phyloP scores from a whole-genome alignment of 805 yeast species.

The Kluyveromyces starmeri region DNA sequence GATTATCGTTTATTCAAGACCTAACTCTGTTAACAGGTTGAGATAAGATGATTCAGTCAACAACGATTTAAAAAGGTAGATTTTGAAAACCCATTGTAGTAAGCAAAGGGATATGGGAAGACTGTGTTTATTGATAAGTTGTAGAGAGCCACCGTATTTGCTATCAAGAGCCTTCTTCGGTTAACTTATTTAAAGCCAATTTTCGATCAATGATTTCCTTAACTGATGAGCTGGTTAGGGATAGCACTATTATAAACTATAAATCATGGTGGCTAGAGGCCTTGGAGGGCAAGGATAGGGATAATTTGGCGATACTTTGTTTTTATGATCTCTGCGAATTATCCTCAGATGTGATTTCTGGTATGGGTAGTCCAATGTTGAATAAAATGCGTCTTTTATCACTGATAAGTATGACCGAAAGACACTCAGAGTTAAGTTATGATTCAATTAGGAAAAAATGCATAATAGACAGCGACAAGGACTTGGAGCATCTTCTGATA shows the following conservation, averaged over 20 bases:
- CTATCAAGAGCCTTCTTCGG: no score
- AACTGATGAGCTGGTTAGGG: constrained; percentile 16
- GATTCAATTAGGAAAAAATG: constrained; percentile 10
- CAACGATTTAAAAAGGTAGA: no score
- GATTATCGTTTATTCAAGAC: no score
- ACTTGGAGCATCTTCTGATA: constrained; percentile 18
- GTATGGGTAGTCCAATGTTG: constrained; percentile 11
- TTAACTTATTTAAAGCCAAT: no score
- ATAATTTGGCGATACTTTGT: constrained; percentile 20
- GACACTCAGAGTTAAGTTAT: constrained; percentile 13
- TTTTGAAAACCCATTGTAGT: no score
- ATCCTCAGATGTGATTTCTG: background rate
- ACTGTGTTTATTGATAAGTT: no score
- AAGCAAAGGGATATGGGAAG: no score
- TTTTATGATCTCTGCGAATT: constrained; percentile 22
- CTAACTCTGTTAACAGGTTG: no score
- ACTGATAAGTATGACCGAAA: constrained; percentile 16
- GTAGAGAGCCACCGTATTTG: no score
- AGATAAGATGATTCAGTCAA: no score
- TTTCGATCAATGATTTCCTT: no score
- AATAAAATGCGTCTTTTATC: constrained; percentile 19
- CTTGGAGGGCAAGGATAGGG: constrained; percentile 3
- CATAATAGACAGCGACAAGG: constrained; percentile 7
- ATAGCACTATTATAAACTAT: constrained; percentile 16
- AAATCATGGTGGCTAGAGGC: constrained; percentile 21